Evolutionary conservation across 2,329 filamentous ascomycete species (phyloP).

Genomic region (Fusarium miscanthi): DNA sequence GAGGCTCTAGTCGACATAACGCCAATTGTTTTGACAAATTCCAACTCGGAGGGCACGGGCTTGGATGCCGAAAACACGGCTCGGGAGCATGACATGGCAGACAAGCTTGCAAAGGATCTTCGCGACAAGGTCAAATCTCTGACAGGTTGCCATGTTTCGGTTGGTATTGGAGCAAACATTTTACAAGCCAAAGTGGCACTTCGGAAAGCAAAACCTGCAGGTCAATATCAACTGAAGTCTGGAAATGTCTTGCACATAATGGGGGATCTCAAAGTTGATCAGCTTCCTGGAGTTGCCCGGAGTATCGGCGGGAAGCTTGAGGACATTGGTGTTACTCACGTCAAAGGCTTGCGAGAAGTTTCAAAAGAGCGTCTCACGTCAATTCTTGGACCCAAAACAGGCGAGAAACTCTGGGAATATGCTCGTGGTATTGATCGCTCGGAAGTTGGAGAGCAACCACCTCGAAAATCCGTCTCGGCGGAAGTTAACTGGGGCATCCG

Average conservation of each 20-base stretch:
- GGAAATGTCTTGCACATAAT: conserved; percentile 83
- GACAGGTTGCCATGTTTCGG: conserved; percentile 88
- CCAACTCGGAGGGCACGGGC: conserved; percentile 72
- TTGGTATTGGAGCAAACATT: conserved; percentile 93
- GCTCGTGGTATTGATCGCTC: conserved; percentile 85
- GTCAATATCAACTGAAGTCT: conserved; percentile 88
- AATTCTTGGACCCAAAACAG: conserved; percentile 88
- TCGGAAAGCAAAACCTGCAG: conserved; percentile 91
- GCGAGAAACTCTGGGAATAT: conserved; percentile 90
- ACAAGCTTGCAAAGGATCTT: conserved; percentile 73
- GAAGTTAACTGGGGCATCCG: conserved; percentile 99
- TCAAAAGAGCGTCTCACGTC: conserved; percentile 80
- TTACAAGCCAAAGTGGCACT: conserved; percentile 91
- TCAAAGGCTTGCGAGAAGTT: conserved; percentile 83
- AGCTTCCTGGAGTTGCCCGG: conserved; percentile 91
- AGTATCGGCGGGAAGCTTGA: conserved; percentile 90
- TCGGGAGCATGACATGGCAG: conserved; percentile 82
- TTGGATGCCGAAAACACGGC: conserved; percentile 75
- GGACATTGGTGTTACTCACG: conserved; percentile 82
- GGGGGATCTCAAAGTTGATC: conserved; percentile 79
- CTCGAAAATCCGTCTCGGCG: conserved; percentile 94
- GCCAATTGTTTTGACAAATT: conserved; percentile 71
- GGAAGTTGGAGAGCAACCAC: conserved; percentile 86
- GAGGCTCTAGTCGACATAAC: conserved; percentile 92
- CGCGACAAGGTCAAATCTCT: conserved; percentile 76